Percentiles rank a stretch among this genome's conserved stretches.
phyloP scores from a whole-genome alignment of 352 stramenopile species.

The Phytopythium ostracodes region DNA sequence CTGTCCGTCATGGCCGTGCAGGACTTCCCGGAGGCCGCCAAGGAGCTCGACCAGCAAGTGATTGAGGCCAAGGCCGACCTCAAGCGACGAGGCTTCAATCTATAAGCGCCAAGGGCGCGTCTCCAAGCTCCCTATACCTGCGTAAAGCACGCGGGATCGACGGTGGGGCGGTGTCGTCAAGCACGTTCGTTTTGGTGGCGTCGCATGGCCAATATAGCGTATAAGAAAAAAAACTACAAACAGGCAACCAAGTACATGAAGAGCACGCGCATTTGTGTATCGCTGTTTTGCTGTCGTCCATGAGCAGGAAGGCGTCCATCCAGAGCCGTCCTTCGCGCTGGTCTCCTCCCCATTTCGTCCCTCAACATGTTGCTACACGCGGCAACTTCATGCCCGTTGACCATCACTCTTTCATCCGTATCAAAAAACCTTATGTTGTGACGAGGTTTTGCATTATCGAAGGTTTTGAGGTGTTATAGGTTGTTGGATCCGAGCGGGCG shows the following conservation, averaged over 20 bases:
- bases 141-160: not conserved
- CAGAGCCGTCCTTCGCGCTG: not conserved
- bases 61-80: slow-evolving; percentile 62
- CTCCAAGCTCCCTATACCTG: not conserved
- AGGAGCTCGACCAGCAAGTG: slow-evolving; percentile 67
- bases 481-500: slow-evolving; percentile 24
- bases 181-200: not conserved
- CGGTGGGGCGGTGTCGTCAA: not conserved
- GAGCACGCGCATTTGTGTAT: not conserved
- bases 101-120: slow-evolving; percentile 7
- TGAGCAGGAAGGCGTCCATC: not conserved
- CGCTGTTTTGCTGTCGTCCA: not conserved
- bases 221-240: not conserved
- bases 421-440: slow-evolving; percentile 8
- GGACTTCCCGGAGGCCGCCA: slow-evolving; percentile 61
- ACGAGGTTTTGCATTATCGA: not conserved
- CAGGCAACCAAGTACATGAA: not conserved
- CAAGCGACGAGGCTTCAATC: slow-evolving; percentile 51
- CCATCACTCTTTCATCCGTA: not conserved
- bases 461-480: slow-evolving; percentile 26
- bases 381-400: not conserved
- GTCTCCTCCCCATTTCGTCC: not conserved
- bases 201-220: not conserved
- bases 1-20: slow-evolving; percentile 68
- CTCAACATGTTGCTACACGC: not conserved